phyloP scores from a whole-genome alignment of 768 basidiomycete species.

The Naganishia antarctica region DNA sequence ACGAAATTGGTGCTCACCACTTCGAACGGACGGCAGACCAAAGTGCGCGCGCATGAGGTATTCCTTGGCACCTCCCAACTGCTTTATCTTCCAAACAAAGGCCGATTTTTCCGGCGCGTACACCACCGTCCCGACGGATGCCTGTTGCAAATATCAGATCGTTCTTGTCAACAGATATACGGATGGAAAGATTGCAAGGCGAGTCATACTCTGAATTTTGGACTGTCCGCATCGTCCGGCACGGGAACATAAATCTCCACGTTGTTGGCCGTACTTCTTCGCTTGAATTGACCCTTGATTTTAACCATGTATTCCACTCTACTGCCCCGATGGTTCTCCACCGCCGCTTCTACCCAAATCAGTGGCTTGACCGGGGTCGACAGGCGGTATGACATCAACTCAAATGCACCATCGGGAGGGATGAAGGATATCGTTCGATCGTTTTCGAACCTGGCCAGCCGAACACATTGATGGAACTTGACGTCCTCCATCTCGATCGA shows the following conservation, averaged over 20 bases:
- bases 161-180: constrained; percentile 15
- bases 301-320: constrained; percentile 93
- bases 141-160: constrained; percentile 53
- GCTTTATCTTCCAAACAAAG: constrained; percentile 99
- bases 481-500: constrained; percentile 99
- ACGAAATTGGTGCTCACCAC: constrained; percentile 58
- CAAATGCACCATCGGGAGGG: constrained; percentile 97
- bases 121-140: constrained; percentile 89
- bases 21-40: constrained; percentile 86
- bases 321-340: constrained; percentile 90
- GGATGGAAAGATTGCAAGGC: background rate
- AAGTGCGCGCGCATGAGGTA: constrained; percentile 99
- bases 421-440: constrained; percentile 99
- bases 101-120: constrained; percentile 97
- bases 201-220: constrained; percentile 79
- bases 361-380: constrained; percentile 95
- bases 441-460: constrained; percentile 93
- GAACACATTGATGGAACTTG: constrained; percentile 99
- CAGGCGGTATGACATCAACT: constrained; percentile 95
- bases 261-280: constrained; percentile 92
- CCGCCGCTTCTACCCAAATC: constrained; percentile 93
- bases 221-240: constrained; percentile 95
- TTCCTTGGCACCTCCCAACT: constrained; percentile 89
- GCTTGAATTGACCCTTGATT: constrained; percentile 90
- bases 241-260: constrained; percentile 99